Evolutionary conservation across 2,329 filamentous ascomycete genomes (phyloP), one percentile per base, ranked within the genome.

Genomic region (Cladosporium velox): DNA sequence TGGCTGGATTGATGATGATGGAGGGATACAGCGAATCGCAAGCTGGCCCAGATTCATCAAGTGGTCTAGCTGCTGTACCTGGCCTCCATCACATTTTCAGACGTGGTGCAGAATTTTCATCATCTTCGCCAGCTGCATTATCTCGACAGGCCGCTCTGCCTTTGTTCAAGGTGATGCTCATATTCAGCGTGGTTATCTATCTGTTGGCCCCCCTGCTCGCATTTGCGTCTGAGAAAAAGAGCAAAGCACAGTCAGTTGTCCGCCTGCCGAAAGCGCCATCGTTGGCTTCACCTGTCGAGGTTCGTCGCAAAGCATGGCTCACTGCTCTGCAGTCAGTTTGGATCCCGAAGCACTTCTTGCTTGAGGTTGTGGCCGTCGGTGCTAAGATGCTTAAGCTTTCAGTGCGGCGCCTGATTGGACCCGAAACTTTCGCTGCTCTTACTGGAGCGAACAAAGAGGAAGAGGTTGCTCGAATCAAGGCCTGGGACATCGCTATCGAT

Each of bases 301-400:
- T 96, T 55, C 90, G 93, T 60, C 88, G 90, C 67, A 91, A 93
- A 76, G 93, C 93, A 35, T 97, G 94, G 93, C 88, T 96, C 66
- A 97, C 93, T 3, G 91, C 93, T 8, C 90, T 97, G 67, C 93
- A 97, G 79, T 94, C 91, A 4, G 91, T 97, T 28, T 96, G 93
- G 87, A 91, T 97, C 15, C 94, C 94, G 12, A 87, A 90, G 24
- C 92, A 96, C 77, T 93, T 96, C 76, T 85, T 94, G 70, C 87
- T 96, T 3, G 94, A 97, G 77, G 90, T 91, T 65, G 88, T 91
- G 18, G 93, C 93, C 3, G 84, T 97, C 28, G 83, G 88, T 7
- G 82, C 92, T 51, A 95, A 97, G 81, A 91, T 89, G 64, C 78
- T 91, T 65, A 96, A 96, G 78, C 89, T 96, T 61, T 91, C 91